Evolutionary conservation across 2,329 filamentous ascomycete genomes (phyloP), one percentile per base, ranked within the genome.

Genomic region (Cordyceps cicadae): DNA sequence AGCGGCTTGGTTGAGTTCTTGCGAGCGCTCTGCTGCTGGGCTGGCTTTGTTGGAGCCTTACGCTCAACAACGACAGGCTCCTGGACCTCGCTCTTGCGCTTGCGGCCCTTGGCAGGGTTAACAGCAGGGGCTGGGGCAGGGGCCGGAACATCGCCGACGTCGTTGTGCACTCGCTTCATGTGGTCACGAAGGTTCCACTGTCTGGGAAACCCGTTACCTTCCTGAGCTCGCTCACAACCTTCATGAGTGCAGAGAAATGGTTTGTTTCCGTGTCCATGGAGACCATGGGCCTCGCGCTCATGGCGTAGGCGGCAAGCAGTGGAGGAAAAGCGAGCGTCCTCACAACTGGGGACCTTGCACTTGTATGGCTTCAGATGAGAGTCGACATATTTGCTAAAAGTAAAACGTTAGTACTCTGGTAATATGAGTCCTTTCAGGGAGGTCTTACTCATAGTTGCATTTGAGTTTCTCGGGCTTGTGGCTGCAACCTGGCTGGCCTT

Each of bases 181-280:
- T 97, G 93, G 76, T 97, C 93, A 74, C 89, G 87, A 59, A 96
- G 83, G 76, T 97, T 97, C 90, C 94, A 97, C 69, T 92, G 88
- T 68, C 93, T 87, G 43, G 92, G 93, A 71, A 97, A 97, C 67
- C 93, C 93, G 72, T 93, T 91, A 68, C 91, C 92, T 26, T 84
- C 79, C 39, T 88, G 79, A 62, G 90, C 86, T 65, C 93, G 88
- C 70, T 97, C 92, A 70, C 93, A 97, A 63, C 90, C 91, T 32
- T 88, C 81, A 74, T 93, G 94, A 62, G 87, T 85, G 83, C 93
- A 97, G 56, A 94, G 84, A 72, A 93, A 92, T 15, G 93, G 92
- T 75, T 95, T 93, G 69, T 93, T 89, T 64, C 92, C 92, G 68
- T 97, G 92, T 65, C 92, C 92, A 71, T 97, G 93, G 82, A 97